Percentiles rank a stretch among this genome's conserved stretches.
Evolutionary conservation across 495 filamentous ascomycete species (phyloP).

Genomic region (Tuber calosporum): DNA sequence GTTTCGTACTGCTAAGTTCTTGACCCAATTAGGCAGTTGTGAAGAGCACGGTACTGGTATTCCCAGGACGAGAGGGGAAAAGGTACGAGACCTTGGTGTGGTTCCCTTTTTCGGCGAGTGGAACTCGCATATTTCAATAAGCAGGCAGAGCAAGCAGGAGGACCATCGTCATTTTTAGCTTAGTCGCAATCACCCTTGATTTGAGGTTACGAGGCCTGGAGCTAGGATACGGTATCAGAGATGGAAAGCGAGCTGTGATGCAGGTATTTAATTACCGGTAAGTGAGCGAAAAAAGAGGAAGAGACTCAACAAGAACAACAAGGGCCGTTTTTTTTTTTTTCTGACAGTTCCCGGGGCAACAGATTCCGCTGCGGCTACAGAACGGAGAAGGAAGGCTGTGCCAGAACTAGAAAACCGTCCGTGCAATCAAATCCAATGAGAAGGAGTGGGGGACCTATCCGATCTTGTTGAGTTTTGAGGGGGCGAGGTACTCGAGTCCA

Average conservation of each 20-base stretch:
- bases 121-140: background rate
- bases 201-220: background rate
- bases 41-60: too few relatives aligned
- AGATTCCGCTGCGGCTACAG: background rate
- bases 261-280: background rate
- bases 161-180: background rate
- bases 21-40: background rate
- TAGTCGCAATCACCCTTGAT: background rate
- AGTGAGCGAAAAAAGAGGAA: background rate
- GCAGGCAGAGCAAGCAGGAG: background rate
- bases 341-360: background rate
- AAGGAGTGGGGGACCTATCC: background rate
- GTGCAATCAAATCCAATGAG: slow-evolving; percentile 7
- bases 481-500: background rate
- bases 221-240: background rate
- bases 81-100: background rate
- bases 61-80: background rate
- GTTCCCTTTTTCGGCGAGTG: background rate
- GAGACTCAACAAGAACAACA: background rate
- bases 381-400: slow-evolving; percentile 19
- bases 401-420: slow-evolving; percentile 10
- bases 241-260: background rate
- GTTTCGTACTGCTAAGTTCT: background rate
- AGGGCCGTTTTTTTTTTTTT: background rate
- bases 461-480: slow-evolving; percentile 1